Evolutionary conservation across 768 basidiomycete species (phyloP).

Genomic region (Phaeotremella fagi): DNA sequence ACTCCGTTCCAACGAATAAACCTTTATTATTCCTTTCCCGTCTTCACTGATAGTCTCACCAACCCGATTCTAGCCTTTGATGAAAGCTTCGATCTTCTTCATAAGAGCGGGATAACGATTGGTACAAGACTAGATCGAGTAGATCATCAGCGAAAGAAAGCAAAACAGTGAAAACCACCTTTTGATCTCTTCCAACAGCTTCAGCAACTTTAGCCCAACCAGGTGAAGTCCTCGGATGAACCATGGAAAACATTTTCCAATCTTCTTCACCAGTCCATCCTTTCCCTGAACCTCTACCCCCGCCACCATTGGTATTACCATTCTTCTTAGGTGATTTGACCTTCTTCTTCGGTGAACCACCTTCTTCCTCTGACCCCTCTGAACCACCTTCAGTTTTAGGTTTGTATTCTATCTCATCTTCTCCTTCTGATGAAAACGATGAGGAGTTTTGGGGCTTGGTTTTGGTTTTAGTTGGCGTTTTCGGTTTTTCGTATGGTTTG

Average conservation of each 20-base stretch:
- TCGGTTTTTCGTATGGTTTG: background rate
- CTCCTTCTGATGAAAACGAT: background rate
- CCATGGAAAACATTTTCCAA: conserved; percentile 1
- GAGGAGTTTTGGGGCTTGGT: background rate
- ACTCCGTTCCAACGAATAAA: too few relatives aligned
- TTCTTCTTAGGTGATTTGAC: background rate
- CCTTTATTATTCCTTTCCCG: too few relatives aligned
- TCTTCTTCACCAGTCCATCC: conserved; percentile 4
- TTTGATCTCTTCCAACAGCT: conserved; percentile 1
- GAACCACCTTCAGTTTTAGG: background rate
- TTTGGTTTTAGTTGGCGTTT: background rate
- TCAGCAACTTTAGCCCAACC: background rate
- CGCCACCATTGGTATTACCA: background rate
- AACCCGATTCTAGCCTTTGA: background rate
- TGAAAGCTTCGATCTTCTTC: background rate
- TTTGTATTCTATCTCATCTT: background rate
- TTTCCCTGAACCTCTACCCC: background rate
- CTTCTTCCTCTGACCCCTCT: background rate
- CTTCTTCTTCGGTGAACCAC: background rate
- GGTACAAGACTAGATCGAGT: background rate
- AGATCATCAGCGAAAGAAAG: background rate
- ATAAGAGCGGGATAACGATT: background rate
- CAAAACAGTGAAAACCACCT: background rate
- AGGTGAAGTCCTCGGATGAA: background rate
- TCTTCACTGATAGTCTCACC: background rate